Evolutionary conservation across 2,329 filamentous ascomycete species (phyloP), one percentile per base, ranked within the genome.

Genomic region (Colletotrichum zoysiae): DNA sequence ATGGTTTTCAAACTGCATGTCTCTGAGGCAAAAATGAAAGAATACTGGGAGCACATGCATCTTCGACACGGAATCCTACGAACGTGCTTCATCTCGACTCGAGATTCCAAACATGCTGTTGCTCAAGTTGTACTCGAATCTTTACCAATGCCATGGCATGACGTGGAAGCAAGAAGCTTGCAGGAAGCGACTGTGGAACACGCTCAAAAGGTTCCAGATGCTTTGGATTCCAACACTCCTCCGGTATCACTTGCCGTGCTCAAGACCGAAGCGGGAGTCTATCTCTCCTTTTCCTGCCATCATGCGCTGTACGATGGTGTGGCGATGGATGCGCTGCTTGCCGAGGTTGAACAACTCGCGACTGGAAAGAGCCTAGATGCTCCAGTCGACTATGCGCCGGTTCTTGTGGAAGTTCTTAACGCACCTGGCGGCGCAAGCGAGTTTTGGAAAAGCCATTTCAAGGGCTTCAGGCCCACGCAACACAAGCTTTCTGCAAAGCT

Each of bases 251-350:
- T 86, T 61, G 85, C 83, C 0, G 63, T 85, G 0, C 79, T 89
- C 30, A 74, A 75, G 12, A 75, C 79, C 1, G 76, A 76, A 7
- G 78, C 76, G 0, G 77, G 73, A 0, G 62, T 70, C 0, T 86
- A 85, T 55, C 76, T 86, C 1, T 91, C 84, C 0, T 86, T 86
- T 60, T 79, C 85, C 48, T 90, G 84, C 76, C 95, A 97, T 76
- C 95, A 98, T 81, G 93, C 94, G 2, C 83, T 97, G 0, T 97
- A 97, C 76, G 95, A 98, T 80, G 95, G 92, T 0, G 90, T 92
- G 46, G 94, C 94, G 0, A 92, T 97, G 77, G 83, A 86, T 0
- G 84, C 86, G 11, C 83, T 98, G 0, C 86, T 95, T 33, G 80
- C 87, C 0, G 95, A 97, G 76, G 83, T 97, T 1, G 90, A 96